Percentiles rank a stretch among this genome's conserved stretches.
Conservation (phyloP, 768 basidiomycete genomes). For the Lentinus brumalis region DNA sequence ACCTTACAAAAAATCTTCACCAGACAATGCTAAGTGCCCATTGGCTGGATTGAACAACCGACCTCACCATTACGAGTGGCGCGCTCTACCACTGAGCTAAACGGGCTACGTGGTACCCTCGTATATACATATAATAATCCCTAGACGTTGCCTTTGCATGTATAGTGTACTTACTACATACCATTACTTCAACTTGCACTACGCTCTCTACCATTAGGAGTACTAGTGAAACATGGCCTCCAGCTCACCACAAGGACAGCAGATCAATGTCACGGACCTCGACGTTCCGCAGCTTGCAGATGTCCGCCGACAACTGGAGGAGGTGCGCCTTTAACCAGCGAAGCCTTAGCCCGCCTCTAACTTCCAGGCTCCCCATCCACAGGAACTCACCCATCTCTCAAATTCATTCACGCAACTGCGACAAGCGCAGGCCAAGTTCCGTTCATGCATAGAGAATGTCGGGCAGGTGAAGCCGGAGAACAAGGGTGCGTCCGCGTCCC, state of each 20-base stretch:
- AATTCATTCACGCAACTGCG: conserved; percentile 92
- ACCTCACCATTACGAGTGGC: conserved; percentile 19
- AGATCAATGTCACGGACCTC: conserved; percentile 80
- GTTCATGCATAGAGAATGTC: conserved; percentile 80
- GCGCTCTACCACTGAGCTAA: conserved; percentile 21
- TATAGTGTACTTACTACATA: too few species aligned
- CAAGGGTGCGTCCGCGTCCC: conserved; percentile 42
- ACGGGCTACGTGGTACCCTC: conserved; percentile 6
- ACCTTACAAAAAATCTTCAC: too few species aligned
- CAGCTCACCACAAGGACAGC: conserved; percentile 48
- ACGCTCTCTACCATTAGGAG: neutral
- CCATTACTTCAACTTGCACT: too few species aligned
- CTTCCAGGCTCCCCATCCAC: neutral
- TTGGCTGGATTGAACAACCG: conserved; percentile 21
- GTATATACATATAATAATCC: neutral
- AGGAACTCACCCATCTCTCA: conserved; percentile 93
- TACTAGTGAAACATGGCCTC: conserved; percentile 34
- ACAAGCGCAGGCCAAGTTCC: conserved; percentile 92
- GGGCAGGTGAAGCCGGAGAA: conserved; percentile 73
- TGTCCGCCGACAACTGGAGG: conserved; percentile 89
- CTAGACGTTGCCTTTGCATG: too few species aligned
- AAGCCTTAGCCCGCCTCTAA: neutral
- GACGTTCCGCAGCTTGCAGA: conserved; percentile 86
- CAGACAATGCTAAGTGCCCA: neutral
- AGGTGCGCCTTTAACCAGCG: conserved; percentile 50